A percentile compares a stretch with the other conserved stretches of the same genome.
These are phyloP conservation scores for Trichoderma parareesei DNA, from an alignment of 495 filamentous ascomycete species.

Conservation along the genomic window DNA sequence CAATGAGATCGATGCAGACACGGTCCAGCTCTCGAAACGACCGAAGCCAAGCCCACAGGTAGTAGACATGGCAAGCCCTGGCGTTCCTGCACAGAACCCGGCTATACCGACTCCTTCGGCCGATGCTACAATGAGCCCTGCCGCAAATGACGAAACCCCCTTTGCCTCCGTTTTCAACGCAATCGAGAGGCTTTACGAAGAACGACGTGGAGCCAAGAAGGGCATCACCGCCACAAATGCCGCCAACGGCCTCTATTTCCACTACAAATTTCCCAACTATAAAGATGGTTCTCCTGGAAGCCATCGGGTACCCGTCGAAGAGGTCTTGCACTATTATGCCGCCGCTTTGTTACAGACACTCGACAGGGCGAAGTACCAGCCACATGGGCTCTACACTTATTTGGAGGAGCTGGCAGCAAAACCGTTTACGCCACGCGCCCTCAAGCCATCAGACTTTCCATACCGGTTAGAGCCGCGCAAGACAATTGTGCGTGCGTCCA, in stretches of 20 bases:
- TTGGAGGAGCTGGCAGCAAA: not conserved
- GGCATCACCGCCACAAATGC: not conserved
- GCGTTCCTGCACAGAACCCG: not conserved
- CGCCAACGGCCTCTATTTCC: not conserved
- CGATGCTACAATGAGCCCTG: not conserved
- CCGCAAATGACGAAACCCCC: not conserved
- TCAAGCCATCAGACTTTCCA: not conserved
- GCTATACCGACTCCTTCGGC: not conserved
- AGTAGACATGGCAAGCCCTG: not conserved
- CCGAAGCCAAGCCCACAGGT: not conserved
- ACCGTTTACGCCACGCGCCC: not conserved
- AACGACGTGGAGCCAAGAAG: not conserved
- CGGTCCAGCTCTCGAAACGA: not conserved
- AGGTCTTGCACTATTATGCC: constrained; percentile 11
- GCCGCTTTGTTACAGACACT: not conserved
- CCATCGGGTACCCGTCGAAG: constrained; percentile 8
- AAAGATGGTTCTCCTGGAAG: not conserved
- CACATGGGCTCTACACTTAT: not conserved
- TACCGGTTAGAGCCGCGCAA: constrained; percentile 7
- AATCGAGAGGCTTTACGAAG: not conserved
- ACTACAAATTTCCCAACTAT: constrained; percentile 1
- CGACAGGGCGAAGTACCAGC: not conserved
- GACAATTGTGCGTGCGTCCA: not conserved
- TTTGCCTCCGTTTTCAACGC: constrained; percentile 1
- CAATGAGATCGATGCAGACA: not conserved